Percentiles rank a stretch among this genome's conserved stretches.
phyloP scores from a whole-genome alignment of 2,329 filamentous ascomycete genomes.

The Apiospora hydei region DNA sequence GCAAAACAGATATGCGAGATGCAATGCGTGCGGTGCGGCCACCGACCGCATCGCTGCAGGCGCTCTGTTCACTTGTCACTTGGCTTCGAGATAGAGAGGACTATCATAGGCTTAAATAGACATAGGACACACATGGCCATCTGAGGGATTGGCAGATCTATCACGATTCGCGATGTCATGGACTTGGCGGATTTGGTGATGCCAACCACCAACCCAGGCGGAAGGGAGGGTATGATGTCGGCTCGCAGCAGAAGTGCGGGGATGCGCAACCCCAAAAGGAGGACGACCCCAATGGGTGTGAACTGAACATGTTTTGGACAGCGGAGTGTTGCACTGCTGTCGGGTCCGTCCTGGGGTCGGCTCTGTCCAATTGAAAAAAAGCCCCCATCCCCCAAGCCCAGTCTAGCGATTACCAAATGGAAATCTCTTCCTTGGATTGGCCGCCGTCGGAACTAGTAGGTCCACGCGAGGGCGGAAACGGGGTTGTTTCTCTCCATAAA shows the following conservation, averaged over 20 bases:
- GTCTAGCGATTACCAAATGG: background rate
- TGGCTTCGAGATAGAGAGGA: background rate
- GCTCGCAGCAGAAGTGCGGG: constrained; percentile 4
- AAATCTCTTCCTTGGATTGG: background rate
- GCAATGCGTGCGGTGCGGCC: background rate
- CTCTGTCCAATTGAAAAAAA: background rate
- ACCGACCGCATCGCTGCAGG: constrained; percentile 4
- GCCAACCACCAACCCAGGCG: background rate
- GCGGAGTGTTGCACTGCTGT: background rate
- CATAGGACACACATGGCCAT: background rate
- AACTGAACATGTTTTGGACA: background rate
- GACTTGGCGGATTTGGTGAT: constrained; percentile 1
- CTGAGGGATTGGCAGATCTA: background rate
- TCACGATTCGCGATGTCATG: constrained; percentile 9
- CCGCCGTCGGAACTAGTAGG: background rate
- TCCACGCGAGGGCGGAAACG: background rate
- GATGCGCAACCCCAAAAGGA: background rate
- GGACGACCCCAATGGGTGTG: background rate
- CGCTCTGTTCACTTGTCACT: background rate
- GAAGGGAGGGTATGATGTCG: constrained; percentile 13
- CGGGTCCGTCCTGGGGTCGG: constrained; percentile 6
- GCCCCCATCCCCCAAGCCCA: background rate
- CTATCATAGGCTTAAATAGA: background rate
- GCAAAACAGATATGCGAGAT: background rate
- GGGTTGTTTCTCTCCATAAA: background rate